phyloP scores from a whole-genome alignment of 495 filamentous ascomycete genomes.

The Penicillium macrosclerotiorum region DNA sequence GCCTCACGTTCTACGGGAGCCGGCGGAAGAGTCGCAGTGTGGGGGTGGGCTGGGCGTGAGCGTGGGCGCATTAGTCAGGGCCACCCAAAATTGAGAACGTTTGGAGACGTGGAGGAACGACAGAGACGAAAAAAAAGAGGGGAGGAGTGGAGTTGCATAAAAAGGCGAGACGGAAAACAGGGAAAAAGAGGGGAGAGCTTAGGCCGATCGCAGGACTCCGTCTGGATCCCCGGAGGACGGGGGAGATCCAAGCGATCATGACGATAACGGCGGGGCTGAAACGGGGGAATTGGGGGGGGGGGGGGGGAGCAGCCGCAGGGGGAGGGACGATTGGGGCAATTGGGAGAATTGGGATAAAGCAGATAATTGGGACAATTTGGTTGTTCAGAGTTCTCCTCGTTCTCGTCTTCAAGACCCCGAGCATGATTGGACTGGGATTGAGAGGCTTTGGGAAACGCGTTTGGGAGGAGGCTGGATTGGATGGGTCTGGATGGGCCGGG shows the following conservation, averaged over 20 bases:
- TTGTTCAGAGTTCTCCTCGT: too few species aligned
- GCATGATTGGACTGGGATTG: too few species aligned
- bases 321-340: too few species aligned
- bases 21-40: slow-evolving; percentile 24
- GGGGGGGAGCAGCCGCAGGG: too few species aligned
- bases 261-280: too few species aligned
- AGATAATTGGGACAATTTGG: too few species aligned
- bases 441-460: too few species aligned
- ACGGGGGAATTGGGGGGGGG: too few species aligned
- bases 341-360: too few species aligned
- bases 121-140: not conserved
- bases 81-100: slow-evolving; percentile 1
- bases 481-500: too few species aligned
- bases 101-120: not conserved
- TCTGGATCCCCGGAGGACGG: slow-evolving; percentile 23
- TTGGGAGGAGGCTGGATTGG: too few species aligned
- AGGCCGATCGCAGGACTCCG: slow-evolving; percentile 25
- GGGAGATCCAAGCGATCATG: slow-evolving; percentile 17
- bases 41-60: slow-evolving; percentile 26
- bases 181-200: slow-evolving; percentile 28
- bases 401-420: too few species aligned
- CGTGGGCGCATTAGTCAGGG: slow-evolving; percentile 34
- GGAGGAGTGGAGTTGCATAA: slow-evolving; percentile 21
- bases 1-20: slow-evolving; percentile 32
- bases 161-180: slow-evolving; percentile 19